These are phyloP conservation scores for Naegleria gruberi DNA, from an alignment of 208 protist species.

Conservation along the genomic window DNA sequence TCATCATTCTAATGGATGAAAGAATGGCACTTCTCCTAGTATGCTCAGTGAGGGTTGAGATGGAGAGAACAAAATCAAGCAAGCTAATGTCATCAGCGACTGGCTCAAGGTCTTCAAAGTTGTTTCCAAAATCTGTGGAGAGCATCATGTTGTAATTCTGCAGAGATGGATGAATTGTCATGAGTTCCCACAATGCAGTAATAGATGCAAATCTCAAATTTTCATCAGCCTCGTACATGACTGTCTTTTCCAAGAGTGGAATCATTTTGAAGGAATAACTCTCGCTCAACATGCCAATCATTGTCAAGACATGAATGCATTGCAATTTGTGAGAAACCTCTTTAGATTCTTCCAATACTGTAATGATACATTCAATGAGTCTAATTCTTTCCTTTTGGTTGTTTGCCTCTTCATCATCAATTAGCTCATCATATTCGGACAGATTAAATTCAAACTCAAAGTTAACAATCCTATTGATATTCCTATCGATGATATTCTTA, in stretches of 20 bases:
- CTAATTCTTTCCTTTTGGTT: background rate
- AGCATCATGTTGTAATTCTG: background rate
- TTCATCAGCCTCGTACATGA: background rate
- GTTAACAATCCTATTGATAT: background rate
- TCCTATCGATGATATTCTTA: background rate
- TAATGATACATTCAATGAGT: too few species aligned
- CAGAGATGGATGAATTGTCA: background rate
- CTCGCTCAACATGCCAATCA: background rate
- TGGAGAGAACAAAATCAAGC: background rate
- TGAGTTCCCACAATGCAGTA: background rate
- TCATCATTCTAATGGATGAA: background rate
- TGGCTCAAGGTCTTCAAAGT: too few species aligned
- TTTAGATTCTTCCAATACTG: background rate
- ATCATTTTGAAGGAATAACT: background rate
- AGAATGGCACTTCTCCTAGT: background rate
- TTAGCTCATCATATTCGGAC: background rate
- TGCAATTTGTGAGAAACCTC: background rate
- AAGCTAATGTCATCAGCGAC: too few species aligned
- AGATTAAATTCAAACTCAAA: background rate
- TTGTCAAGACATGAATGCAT: background rate
- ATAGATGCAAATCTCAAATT: background rate
- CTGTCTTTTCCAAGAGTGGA: background rate
- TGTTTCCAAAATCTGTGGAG: too few species aligned
- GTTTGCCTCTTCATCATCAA: too few species aligned
- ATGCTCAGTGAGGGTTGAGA: background rate